Conservation (phyloP, 176 grass and related monocot species). For the Puccinellia tenuiflora region DNA sequence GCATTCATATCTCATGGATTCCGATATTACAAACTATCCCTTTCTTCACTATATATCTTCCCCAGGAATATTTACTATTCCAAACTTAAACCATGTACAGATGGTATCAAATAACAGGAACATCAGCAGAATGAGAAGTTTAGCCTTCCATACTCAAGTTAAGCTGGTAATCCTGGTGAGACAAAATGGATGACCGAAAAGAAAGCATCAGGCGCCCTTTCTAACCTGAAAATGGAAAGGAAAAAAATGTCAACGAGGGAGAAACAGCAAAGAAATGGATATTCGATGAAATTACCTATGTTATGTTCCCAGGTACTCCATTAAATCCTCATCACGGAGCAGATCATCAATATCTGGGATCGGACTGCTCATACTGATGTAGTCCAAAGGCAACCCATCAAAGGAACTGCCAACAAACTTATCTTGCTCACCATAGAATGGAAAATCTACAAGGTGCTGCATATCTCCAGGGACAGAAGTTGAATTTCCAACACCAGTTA, state of each 20-base stretch:
- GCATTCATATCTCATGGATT: conserved; percentile 8
- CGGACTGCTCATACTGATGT: conserved; percentile 74
- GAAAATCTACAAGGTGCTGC: conserved; percentile 58
- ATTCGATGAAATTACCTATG: conserved; percentile 34
- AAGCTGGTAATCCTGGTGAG: conserved; percentile 12
- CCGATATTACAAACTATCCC: conserved; percentile 2
- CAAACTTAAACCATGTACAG: conserved; percentile 16
- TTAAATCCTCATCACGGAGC: conserved; percentile 91
- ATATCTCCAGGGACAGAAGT: conserved; percentile 50
- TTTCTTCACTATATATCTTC: conserved; percentile 25
- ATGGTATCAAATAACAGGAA: conserved; percentile 16
- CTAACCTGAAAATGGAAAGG: conserved; percentile 38
- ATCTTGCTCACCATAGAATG: conserved; percentile 68
- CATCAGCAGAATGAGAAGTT: conserved; percentile 30
- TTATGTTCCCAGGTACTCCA: conserved; percentile 97
- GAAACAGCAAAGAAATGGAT: conserved; percentile 12
- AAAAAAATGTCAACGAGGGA: conserved; percentile 21
- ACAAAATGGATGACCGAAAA: conserved; percentile 30
- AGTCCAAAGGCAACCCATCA: conserved; percentile 73
- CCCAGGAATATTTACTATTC: conserved; percentile 21
- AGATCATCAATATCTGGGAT: conserved; percentile 81
- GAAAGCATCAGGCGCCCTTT: not conserved
- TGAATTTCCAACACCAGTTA: conserved; percentile 37
- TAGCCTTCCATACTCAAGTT: conserved; percentile 42
- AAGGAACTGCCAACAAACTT: conserved; percentile 87